These are phyloP conservation scores for Flaveria brownii DNA, from an alignment of 129 eudicot species.

Conservation along the genomic window DNA sequence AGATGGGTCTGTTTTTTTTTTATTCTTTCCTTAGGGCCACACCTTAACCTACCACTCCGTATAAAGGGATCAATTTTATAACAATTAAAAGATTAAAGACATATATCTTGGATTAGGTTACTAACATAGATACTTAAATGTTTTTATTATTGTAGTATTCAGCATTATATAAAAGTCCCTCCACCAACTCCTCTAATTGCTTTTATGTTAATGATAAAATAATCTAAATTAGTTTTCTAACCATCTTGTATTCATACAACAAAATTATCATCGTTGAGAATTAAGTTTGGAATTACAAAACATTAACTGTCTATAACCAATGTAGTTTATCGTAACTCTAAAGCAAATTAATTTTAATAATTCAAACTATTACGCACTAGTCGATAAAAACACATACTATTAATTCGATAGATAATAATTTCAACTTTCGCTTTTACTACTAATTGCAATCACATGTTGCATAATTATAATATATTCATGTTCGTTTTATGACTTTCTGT, in stretches of 20 bases:
- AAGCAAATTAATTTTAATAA: too few relatives aligned
- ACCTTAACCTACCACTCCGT: conserved; percentile 18
- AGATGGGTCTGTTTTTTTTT: not conserved
- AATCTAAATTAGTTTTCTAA: not conserved
- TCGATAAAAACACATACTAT: too few relatives aligned
- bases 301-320: too few relatives aligned
- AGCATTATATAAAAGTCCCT: conserved; percentile 14
- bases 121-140: conserved; percentile 29
- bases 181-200: conserved; percentile 41
- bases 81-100: conserved; percentile 13
- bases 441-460: too few relatives aligned
- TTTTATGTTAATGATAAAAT: conserved; percentile 6
- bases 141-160: conserved; percentile 15
- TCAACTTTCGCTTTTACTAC: too few relatives aligned
- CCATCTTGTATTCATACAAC: not conserved
- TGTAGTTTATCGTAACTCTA: too few relatives aligned
- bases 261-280: too few relatives aligned
- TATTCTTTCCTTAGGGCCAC: conserved; percentile 21
- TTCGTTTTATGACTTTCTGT: too few relatives aligned
- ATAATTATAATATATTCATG: too few relatives aligned
- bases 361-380: too few relatives aligned
- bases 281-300: too few relatives aligned
- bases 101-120: conserved; percentile 46
- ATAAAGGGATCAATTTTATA: conserved; percentile 11
- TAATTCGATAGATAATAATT: too few relatives aligned